A percentile compares a stretch with the other conserved stretches of the same genome.
Evolutionary conservation across 768 basidiomycete species (phyloP).

Genomic region (Naganishia vishniacii): DNA sequence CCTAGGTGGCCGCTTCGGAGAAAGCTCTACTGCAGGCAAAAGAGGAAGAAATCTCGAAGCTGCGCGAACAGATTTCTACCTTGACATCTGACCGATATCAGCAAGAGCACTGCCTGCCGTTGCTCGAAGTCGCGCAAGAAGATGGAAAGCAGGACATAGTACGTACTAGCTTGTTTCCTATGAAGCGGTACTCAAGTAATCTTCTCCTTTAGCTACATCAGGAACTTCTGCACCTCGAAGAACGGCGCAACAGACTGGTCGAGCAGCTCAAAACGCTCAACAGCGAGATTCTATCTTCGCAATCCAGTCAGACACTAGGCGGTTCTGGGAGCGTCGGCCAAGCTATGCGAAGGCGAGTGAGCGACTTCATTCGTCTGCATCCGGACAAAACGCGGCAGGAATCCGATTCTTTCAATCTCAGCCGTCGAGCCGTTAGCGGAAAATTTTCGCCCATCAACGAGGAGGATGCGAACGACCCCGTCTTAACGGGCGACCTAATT

Average conservation of each 20-base stretch:
- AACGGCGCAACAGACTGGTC: constrained; percentile 35
- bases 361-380: constrained; percentile 37
- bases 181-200: too few species aligned
- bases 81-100: constrained; percentile 24
- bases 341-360: constrained; percentile 43
- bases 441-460: constrained; percentile 35
- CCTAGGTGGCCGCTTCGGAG: constrained; percentile 40
- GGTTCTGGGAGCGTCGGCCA: constrained; percentile 29
- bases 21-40: constrained; percentile 46
- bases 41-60: constrained; percentile 46
- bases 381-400: constrained; percentile 27
- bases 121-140: not conserved
- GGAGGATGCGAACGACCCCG: constrained; percentile 9
- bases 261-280: constrained; percentile 43
- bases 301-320: constrained; percentile 16
- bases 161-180: too few species aligned
- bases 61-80: constrained; percentile 35
- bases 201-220: constrained; percentile 35
- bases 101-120: not conserved
- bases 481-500: constrained; percentile 4
- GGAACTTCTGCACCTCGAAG: constrained; percentile 43
- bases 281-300: constrained; percentile 42
- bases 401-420: constrained; percentile 1
- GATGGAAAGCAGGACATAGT: constrained; percentile 20
- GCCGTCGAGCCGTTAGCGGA: constrained; percentile 42